These are phyloP conservation scores for Trametes polyzona DNA, from an alignment of 1,284 basidiomycete species.

Conservation along the genomic window DNA sequence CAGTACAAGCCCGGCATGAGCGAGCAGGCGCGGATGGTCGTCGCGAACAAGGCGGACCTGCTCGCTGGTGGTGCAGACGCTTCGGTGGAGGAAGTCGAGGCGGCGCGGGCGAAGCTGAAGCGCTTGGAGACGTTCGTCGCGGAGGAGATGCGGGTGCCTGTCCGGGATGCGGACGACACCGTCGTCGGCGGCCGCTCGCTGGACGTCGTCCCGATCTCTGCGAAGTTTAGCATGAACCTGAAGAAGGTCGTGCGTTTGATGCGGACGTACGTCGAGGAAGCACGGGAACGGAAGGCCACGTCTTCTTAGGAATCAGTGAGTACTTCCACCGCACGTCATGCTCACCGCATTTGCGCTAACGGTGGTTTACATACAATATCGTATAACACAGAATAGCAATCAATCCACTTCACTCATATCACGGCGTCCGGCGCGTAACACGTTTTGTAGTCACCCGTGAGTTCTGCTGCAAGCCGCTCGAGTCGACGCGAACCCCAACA, in stretches of 20 bases:
- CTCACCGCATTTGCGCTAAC: no score
- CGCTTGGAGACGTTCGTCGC: constrained; percentile 59
- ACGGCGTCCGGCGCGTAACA: no score
- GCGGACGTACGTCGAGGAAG: constrained; percentile 66
- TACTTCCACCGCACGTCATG: no score
- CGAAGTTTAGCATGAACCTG: constrained; percentile 81
- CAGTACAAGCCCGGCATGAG: constrained; percentile 84
- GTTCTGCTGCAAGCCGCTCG: no score
- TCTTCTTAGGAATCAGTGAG: no score
- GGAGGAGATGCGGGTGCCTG: constrained; percentile 45
- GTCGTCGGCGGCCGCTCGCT: constrained; percentile 41
- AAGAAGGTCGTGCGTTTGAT: constrained; percentile 66
- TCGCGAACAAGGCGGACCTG: constrained; percentile 95
- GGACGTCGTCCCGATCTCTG: constrained; percentile 79
- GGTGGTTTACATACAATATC: no score
- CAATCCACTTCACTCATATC: no score
- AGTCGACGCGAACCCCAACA: no score
- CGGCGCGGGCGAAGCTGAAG: constrained; percentile 61
- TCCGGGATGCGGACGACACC: constrained; percentile 35
- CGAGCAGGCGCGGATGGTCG: constrained; percentile 74
- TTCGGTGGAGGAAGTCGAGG: constrained; percentile 45
- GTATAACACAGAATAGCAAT: no score
- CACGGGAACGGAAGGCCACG: constrained; percentile 32
- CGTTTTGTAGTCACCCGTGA: no score
- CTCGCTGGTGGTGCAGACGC: constrained; percentile 49